phyloP scores from a whole-genome alignment of 2,329 filamentous ascomycete genomes.

The Plenodomus biglobosus region DNA sequence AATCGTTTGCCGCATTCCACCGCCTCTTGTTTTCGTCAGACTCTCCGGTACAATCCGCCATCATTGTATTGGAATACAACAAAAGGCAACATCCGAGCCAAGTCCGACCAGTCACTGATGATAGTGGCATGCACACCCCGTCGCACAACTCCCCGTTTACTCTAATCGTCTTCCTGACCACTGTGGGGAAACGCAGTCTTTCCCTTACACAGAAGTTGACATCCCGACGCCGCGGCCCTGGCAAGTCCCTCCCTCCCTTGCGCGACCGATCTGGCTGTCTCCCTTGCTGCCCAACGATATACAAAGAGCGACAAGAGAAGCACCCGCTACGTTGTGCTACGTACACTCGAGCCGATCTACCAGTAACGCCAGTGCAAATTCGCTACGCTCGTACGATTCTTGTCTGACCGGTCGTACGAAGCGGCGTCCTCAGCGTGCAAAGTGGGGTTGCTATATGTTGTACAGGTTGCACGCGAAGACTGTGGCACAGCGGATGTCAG shows the following conservation, averaged over 20 bases:
- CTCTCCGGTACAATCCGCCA: too few species aligned
- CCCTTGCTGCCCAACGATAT: background rate
- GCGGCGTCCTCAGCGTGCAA: slow-evolving; percentile 8
- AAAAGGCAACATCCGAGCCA: background rate
- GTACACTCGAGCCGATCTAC: background rate
- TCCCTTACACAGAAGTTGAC: background rate
- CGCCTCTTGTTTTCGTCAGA: background rate
- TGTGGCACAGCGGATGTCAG: slow-evolving; percentile 10
- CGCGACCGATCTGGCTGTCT: background rate
- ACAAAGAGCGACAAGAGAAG: too few species aligned
- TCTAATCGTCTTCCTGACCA: background rate
- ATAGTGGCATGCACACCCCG: slow-evolving; percentile 1
- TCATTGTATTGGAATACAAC: background rate
- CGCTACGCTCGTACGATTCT: slow-evolving; percentile 6
- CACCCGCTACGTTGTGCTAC: slow-evolving; percentile 1
- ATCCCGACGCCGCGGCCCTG: background rate
- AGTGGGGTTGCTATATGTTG: background rate
- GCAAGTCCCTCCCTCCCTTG: background rate
- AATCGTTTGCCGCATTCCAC: background rate
- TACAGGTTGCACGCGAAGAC: slow-evolving; percentile 4
- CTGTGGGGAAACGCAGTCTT: background rate
- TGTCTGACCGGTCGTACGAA: background rate
- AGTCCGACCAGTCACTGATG: background rate
- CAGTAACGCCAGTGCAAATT: slow-evolving; percentile 1
- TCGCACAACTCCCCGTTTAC: slow-evolving; percentile 1